Percentiles rank a stretch among this genome's conserved stretches.
These are phyloP conservation scores for Aspergillus japonicus DNA, from an alignment of 2,329 filamentous ascomycete genomes.

Conservation along the genomic window DNA sequence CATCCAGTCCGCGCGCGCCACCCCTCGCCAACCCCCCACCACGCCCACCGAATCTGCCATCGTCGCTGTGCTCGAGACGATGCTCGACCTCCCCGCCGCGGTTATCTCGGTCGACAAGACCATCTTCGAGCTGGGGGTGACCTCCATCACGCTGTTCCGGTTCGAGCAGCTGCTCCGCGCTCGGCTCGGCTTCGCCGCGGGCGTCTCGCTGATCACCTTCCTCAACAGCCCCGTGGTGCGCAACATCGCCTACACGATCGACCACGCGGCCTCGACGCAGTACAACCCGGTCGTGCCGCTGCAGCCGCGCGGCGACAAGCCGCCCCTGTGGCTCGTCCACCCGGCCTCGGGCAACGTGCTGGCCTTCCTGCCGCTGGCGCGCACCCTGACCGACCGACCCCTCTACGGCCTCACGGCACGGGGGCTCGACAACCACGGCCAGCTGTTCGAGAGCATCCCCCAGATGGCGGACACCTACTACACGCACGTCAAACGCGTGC, in stretches of 20 bases:
- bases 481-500: neutral
- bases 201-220: neutral
- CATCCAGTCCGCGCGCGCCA: neutral
- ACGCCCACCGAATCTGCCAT: neutral
- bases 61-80: neutral
- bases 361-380: slow-evolving; percentile 35
- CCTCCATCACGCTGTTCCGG: neutral
- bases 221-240: neutral
- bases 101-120: neutral
- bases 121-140: neutral
- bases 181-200: neutral
- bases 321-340: slow-evolving; percentile 38
- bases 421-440: slow-evolving; percentile 7
- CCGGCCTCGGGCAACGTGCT: slow-evolving; percentile 42
- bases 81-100: neutral
- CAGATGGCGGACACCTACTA: neutral
- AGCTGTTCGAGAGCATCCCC: neutral
- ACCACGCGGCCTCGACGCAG: slow-evolving; percentile 8
- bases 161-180: neutral
- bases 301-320: slow-evolving; percentile 23
- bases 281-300: slow-evolving; percentile 36
- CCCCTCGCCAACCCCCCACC: no score
- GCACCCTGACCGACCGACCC: slow-evolving; percentile 13
- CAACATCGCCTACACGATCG: neutral
- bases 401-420: slow-evolving; percentile 14